Evolutionary conservation across 2,329 filamentous ascomycete species (phyloP).

Genomic region (Ophiostoma ulmi): DNA sequence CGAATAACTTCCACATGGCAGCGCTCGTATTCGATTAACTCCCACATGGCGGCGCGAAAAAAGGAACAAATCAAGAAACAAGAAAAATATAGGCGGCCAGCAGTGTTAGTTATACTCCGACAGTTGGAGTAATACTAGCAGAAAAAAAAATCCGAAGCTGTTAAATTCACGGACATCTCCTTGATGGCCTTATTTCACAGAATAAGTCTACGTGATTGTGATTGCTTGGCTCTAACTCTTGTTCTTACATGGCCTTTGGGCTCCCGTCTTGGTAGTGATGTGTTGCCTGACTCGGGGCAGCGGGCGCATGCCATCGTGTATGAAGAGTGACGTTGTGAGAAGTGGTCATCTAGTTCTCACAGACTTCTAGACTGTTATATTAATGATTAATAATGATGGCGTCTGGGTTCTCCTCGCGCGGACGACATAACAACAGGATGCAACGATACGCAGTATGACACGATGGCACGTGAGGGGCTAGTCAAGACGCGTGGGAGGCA

Average conservation of each 20-base stretch:
- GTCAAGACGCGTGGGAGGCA: conserved; percentile 4
- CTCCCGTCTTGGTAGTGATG: background rate
- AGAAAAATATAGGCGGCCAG: background rate
- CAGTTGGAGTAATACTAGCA: background rate
- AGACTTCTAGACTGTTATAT: background rate
- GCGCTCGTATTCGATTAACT: background rate
- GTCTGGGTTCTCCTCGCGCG: background rate
- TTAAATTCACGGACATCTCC: background rate
- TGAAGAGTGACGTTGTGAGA: too few species aligned
- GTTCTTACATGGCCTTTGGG: too few species aligned
- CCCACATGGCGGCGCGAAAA: background rate
- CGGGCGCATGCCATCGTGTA: too few species aligned
- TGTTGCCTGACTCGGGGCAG: too few species aligned
- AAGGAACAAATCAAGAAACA: background rate
- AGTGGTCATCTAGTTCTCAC: too few species aligned
- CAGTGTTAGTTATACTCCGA: background rate
- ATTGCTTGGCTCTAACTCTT: background rate
- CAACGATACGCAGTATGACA: background rate
- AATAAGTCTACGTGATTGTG: background rate
- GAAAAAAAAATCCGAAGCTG: background rate
- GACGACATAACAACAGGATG: background rate
- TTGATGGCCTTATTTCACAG: background rate
- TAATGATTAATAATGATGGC: background rate
- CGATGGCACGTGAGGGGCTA: background rate
- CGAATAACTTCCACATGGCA: background rate